Percentiles rank a stretch among this genome's conserved stretches.
These are phyloP conservation scores for Coix lacrymajobi DNA, from an alignment of 176 grass and related monocot genomes.

Conservation along the genomic window DNA sequence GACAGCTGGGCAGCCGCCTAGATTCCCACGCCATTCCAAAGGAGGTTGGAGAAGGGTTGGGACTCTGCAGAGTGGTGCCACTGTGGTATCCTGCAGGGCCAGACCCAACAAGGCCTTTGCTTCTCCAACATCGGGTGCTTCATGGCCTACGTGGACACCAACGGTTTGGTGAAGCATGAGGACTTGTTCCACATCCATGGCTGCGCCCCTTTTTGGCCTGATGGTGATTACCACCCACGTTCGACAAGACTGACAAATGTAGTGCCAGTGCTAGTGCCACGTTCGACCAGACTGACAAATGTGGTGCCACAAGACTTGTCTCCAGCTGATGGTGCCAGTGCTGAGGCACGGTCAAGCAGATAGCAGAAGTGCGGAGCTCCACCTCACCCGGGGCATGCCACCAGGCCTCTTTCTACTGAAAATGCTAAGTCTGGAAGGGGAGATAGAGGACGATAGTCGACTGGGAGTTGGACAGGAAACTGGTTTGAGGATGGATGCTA, in stretches of 20 bases:
- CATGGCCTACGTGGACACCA: not conserved
- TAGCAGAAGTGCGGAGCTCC: not conserved
- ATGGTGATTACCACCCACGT: too few species aligned
- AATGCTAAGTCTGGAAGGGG: not conserved
- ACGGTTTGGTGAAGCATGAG: not conserved
- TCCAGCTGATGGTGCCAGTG: not conserved
- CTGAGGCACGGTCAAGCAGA: not conserved
- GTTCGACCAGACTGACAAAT: too few species aligned
- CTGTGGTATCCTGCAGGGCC: not conserved
- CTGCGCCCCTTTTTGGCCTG: not conserved
- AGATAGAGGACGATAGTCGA: not conserved
- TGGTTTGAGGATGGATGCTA: not conserved
- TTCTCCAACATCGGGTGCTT: not conserved
- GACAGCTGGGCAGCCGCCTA: not conserved
- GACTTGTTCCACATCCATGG: not conserved
- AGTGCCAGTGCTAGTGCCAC: too few species aligned
- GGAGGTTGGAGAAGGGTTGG: not conserved
- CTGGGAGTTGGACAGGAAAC: not conserved
- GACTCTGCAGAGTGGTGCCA: not conserved
- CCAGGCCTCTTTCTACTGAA: not conserved
- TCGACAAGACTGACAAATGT: too few species aligned
- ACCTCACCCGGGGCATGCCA: not conserved
- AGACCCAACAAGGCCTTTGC: not conserved
- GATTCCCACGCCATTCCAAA: not conserved
- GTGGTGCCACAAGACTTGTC: too few species aligned